Conservation (phyloP, 495 filamentous ascomycete species). For the Talaromyces borbonicus region DNA sequence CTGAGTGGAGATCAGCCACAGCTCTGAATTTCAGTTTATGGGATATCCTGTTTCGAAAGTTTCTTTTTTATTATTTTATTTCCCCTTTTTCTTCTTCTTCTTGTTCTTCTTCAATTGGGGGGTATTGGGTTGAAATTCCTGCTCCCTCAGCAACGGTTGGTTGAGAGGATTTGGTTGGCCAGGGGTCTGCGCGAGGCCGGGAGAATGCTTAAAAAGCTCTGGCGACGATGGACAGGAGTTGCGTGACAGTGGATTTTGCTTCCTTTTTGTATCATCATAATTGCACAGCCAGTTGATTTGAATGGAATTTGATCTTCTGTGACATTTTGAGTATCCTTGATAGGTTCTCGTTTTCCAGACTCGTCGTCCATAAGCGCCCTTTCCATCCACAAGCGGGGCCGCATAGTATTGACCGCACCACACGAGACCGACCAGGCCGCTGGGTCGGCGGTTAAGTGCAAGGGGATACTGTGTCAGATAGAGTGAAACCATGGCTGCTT, state of each 20-base stretch:
- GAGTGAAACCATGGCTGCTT: background rate
- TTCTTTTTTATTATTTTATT: background rate
- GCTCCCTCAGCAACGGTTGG: background rate
- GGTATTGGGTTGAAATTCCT: background rate
- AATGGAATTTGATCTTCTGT: conserved; percentile 6
- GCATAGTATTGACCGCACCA: conserved; percentile 1
- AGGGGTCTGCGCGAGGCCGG: background rate
- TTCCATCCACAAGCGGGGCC: conserved; percentile 4
- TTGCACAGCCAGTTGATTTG: conserved; percentile 3
- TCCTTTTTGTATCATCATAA: conserved; percentile 7
- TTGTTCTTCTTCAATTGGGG: background rate
- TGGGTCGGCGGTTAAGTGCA: conserved; percentile 4
- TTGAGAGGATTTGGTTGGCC: background rate
- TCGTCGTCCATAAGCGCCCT: conserved; percentile 8
- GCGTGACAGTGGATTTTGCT: background rate
- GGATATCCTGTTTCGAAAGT: background rate
- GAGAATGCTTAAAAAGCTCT: background rate
- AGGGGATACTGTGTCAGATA: background rate
- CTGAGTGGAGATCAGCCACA: background rate
- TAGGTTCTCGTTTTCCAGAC: conserved; percentile 1
- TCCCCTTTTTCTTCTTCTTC: background rate
- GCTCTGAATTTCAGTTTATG: conserved; percentile 4
- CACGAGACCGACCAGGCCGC: background rate
- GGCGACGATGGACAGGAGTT: background rate
- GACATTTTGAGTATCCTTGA: conserved; percentile 2